These are phyloP conservation scores for Rutstroemia sp. DNA, from an alignment of 2,329 filamentous ascomycete species.

Conservation along the genomic window DNA sequence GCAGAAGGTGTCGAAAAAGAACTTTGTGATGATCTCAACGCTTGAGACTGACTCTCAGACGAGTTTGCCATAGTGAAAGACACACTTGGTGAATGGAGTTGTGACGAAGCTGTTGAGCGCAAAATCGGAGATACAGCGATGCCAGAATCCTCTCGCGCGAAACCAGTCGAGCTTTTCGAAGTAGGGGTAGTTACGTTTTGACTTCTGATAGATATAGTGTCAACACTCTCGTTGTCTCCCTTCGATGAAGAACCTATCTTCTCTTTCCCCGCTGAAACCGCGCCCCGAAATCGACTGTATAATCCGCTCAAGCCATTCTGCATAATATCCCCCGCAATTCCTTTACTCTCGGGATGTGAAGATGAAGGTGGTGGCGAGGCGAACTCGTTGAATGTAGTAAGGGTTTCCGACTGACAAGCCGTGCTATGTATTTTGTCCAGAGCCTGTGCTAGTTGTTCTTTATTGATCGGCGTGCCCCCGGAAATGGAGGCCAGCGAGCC, in stretches of 20 bases:
- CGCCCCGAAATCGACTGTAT: conserved; percentile 78
- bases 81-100: conserved; percentile 26
- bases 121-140: conserved; percentile 31
- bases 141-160: conserved; percentile 33
- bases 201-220: conserved; percentile 37
- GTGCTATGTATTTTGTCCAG: conserved; percentile 84
- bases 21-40: conserved; percentile 26
- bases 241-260: conserved; percentile 31
- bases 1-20: conserved; percentile 23
- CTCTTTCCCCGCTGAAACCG: conserved; percentile 64
- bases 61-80: conserved; percentile 23
- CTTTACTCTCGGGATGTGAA: conserved; percentile 57
- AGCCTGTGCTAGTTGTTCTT: conserved; percentile 66
- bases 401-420: conserved; percentile 73
- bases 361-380: conserved; percentile 58
- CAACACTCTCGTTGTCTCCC: conserved; percentile 37
- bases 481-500: conserved; percentile 43
- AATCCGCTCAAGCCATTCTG: conserved; percentile 84
- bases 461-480: conserved; percentile 49
- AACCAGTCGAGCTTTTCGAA: conserved; percentile 36
- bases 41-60: conserved; percentile 27
- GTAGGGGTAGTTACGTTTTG: conserved; percentile 32
- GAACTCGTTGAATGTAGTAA: conserved; percentile 94
- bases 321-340: conserved; percentile 63
- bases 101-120: conserved; percentile 25